phyloP scores from a whole-genome alignment of 2,329 filamentous ascomycete species.

The Pestalotiopsis sp. region DNA sequence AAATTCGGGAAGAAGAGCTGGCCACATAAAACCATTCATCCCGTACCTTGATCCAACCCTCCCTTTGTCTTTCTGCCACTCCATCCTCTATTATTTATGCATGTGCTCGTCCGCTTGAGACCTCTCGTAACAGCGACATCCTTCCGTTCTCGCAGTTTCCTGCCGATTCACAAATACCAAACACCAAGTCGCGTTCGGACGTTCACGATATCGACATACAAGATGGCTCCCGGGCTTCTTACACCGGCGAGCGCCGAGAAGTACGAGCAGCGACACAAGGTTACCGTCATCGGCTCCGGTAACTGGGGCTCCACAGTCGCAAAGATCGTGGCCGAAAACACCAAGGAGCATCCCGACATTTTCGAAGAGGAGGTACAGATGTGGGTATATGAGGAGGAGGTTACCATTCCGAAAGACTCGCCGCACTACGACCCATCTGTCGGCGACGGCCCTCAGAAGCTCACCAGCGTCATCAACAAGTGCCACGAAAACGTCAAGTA shows the following conservation, averaged over 20 bases:
- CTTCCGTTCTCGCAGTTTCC: background rate
- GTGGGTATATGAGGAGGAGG: slow-evolving; percentile 98
- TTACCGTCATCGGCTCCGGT: slow-evolving; percentile 91
- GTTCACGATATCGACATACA: slow-evolving; percentile 18
- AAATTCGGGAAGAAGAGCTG: background rate
- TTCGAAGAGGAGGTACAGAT: slow-evolving; percentile 93
- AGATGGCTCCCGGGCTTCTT: slow-evolving; percentile 35
- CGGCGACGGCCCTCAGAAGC: slow-evolving; percentile 75
- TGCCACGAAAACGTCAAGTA: slow-evolving; percentile 98
- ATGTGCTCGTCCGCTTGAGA: slow-evolving; percentile 1
- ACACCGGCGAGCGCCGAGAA: slow-evolving; percentile 41
- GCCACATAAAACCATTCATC: background rate
- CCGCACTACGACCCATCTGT: slow-evolving; percentile 70
- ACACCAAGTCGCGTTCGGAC: background rate
- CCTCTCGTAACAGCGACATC: background rate
- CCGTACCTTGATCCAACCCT: background rate
- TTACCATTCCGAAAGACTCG: slow-evolving; percentile 72
- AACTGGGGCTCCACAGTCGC: slow-evolving; percentile 99
- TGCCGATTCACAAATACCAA: background rate
- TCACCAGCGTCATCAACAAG: slow-evolving; percentile 88
- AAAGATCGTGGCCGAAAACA: slow-evolving; percentile 96
- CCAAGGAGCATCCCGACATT: slow-evolving; percentile 72
- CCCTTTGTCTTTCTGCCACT: background rate
- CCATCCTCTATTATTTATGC: slow-evolving; percentile 4
- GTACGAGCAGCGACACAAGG: slow-evolving; percentile 79